Percentiles rank a stretch among this genome's conserved stretches.
phyloP scores from a whole-genome alignment of 495 filamentous ascomycete genomes.

The Cladorrhinum samala region DNA sequence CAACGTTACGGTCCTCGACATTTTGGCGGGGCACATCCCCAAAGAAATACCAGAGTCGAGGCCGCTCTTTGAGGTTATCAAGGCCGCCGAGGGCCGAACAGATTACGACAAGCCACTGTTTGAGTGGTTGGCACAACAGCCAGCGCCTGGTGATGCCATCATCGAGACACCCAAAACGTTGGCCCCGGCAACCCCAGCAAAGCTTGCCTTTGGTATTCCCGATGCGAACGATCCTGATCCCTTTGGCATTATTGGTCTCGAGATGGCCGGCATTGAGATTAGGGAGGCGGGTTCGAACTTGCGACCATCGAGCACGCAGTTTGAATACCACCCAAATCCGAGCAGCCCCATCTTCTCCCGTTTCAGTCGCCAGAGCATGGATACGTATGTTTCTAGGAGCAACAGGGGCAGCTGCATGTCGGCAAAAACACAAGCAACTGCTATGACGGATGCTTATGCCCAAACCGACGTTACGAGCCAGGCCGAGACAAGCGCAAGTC shows the following conservation, averaged over 20 bases:
- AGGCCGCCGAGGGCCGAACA: conserved; percentile 73
- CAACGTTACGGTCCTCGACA: conserved; percentile 67
- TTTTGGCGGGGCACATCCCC: conserved; percentile 70
- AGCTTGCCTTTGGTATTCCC: conserved; percentile 65
- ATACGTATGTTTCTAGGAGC: conserved; percentile 53
- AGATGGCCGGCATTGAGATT: conserved; percentile 79
- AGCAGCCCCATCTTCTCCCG: conserved; percentile 67
- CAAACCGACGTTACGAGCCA: conserved; percentile 50
- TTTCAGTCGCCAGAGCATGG: conserved; percentile 63
- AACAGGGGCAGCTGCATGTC: conserved; percentile 63
- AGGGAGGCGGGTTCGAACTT: conserved; percentile 71
- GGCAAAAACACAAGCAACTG: conserved; percentile 47
- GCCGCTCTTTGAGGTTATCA: conserved; percentile 70
- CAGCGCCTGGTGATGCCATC: conserved; percentile 68
- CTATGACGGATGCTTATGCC: conserved; percentile 51
- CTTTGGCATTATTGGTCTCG: conserved; percentile 78
- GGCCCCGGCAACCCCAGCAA: conserved; percentile 18
- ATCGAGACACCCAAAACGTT: conserved; percentile 43
- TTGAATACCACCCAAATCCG: conserved; percentile 72
- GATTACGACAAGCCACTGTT: conserved; percentile 59
- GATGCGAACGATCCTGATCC: conserved; percentile 76
- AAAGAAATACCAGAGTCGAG: conserved; percentile 59
- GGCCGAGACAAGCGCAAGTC: conserved; percentile 43
- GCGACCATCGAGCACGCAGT: conserved; percentile 64
- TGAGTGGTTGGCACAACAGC: conserved; percentile 44